phyloP scores from a whole-genome alignment of 2,329 filamentous ascomycete species.

The Seiridium cupressi region DNA sequence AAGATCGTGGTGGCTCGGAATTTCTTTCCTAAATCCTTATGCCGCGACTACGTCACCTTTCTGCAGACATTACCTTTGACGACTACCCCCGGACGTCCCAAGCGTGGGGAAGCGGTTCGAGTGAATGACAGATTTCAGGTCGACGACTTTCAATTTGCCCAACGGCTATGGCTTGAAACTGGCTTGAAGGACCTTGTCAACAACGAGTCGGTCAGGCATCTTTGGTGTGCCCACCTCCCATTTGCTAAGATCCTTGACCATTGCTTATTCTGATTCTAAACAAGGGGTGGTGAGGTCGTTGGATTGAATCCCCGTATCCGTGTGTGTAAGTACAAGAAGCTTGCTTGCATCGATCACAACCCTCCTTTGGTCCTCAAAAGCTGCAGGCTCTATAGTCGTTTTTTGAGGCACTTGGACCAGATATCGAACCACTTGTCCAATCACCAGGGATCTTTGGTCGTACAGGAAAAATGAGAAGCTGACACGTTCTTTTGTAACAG shows the following conservation, averaged over 20 bases:
- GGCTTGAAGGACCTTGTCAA: conserved; percentile 64
- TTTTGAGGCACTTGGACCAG: too few species aligned
- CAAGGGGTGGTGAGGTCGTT: neutral
- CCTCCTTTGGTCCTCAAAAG: too few species aligned
- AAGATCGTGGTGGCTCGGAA: conserved; percentile 74
- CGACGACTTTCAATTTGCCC: conserved; percentile 71
- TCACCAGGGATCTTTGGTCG: neutral
- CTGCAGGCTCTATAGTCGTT: too few species aligned
- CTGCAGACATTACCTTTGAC: conserved; percentile 66
- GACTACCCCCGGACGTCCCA: conserved; percentile 77
- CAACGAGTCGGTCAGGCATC: conserved; percentile 33
- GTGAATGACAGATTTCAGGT: conserved; percentile 91
- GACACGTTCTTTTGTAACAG: neutral
- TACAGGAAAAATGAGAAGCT: neutral
- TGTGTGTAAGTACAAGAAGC: conserved; percentile 70
- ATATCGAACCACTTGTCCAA: too few species aligned
- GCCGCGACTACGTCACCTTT: conserved; percentile 74
- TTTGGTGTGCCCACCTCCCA: conserved; percentile 38
- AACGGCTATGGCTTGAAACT: conserved; percentile 73
- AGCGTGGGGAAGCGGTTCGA: conserved; percentile 75
- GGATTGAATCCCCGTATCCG: conserved; percentile 80
- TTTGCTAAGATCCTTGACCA: neutral
- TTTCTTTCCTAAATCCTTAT: conserved; percentile 74
- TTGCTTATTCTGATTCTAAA: neutral
- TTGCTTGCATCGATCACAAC: too few species aligned